Percentiles rank a stretch among this genome's conserved stretches.
Evolutionary conservation across 2,329 filamentous ascomycete species (phyloP).

Genomic region (Daldinia sp.): DNA sequence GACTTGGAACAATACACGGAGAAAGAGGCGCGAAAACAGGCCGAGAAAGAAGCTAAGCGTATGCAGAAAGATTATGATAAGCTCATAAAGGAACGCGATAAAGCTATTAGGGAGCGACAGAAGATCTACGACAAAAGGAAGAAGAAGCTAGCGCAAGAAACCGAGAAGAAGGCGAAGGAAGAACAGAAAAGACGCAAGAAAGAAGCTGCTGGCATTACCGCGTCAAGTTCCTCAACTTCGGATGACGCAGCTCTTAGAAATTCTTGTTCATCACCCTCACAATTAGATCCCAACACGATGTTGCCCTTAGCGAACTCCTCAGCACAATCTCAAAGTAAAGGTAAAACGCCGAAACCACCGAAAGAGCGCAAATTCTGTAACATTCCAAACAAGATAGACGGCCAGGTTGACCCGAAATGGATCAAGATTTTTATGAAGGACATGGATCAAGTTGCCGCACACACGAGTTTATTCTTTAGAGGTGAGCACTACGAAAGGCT

Average conservation of each 20-base stretch:
- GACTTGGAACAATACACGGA: slow-evolving; percentile 67
- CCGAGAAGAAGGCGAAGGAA: slow-evolving; percentile 53
- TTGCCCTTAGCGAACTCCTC: slow-evolving; percentile 7
- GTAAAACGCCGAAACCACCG: slow-evolving; percentile 38
- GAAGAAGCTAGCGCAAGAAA: slow-evolving; percentile 54
- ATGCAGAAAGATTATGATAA: slow-evolving; percentile 71
- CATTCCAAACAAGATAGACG: slow-evolving; percentile 65
- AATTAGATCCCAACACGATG: slow-evolving; percentile 29
- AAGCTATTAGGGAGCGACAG: slow-evolving; percentile 67
- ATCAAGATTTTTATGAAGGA: slow-evolving; percentile 80
- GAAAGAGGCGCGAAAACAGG: slow-evolving; percentile 71
- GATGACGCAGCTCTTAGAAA: slow-evolving; percentile 21
- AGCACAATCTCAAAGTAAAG: slow-evolving; percentile 1
- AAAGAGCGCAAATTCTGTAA: slow-evolving; percentile 82
- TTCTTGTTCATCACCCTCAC: slow-evolving; percentile 30
- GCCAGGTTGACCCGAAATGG: slow-evolving; percentile 75
- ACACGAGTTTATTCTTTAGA: slow-evolving; percentile 81
- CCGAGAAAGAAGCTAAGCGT: slow-evolving; percentile 72
- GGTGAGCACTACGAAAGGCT: slow-evolving; percentile 77
- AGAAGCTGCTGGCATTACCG: slow-evolving; percentile 22
- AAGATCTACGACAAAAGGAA: slow-evolving; percentile 66
- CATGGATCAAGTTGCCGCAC: slow-evolving; percentile 85
- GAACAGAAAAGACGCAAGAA: slow-evolving; percentile 47
- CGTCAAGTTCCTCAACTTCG: slow-evolving; percentile 19
- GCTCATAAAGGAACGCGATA: slow-evolving; percentile 72